Evolutionary conservation across 2,329 filamentous ascomycete genomes (phyloP).

Genomic region (Fusarium citri): DNA sequence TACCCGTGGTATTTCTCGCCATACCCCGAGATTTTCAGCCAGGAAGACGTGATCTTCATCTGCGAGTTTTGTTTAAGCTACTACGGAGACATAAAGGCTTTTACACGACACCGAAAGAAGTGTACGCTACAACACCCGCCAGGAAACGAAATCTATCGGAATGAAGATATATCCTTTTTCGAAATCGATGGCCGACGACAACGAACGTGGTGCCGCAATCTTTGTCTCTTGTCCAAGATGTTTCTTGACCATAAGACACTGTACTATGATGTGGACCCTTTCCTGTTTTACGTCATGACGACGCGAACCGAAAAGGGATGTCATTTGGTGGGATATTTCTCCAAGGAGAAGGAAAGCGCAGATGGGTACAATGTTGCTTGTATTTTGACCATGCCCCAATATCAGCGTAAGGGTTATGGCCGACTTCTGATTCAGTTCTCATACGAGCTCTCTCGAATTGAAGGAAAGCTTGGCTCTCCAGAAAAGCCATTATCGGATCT

Average conservation of each 20-base stretch:
- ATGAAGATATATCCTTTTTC: conserved; percentile 93
- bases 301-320: conserved; percentile 88
- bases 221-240: conserved; percentile 94
- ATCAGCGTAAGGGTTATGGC: conserved; percentile 94
- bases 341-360: conserved; percentile 96
- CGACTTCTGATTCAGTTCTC: conserved; percentile 95
- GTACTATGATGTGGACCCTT: conserved; percentile 99
- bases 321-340: conserved; percentile 99
- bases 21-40: conserved; percentile 89
- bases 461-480: conserved; percentile 93
- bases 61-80: conserved; percentile 98
- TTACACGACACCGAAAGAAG: conserved; percentile 86
- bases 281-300: conserved; percentile 98
- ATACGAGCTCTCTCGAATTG: conserved; percentile 95
- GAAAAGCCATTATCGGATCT: conserved; percentile 97
- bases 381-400: conserved; percentile 96
- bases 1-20: conserved; percentile 99
- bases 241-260: conserved; percentile 98
- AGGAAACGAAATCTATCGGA: conserved; percentile 97
- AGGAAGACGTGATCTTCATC: conserved; percentile 92
- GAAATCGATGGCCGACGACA: conserved; percentile 96
- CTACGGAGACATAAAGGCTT: conserved; percentile 84
- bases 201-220: conserved; percentile 94
- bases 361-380: conserved; percentile 98
- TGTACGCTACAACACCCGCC: conserved; percentile 93